Base-by-base conservation (phyloP, 495 filamentous ascomycete species). In the Penicillium steckii region DNA sequence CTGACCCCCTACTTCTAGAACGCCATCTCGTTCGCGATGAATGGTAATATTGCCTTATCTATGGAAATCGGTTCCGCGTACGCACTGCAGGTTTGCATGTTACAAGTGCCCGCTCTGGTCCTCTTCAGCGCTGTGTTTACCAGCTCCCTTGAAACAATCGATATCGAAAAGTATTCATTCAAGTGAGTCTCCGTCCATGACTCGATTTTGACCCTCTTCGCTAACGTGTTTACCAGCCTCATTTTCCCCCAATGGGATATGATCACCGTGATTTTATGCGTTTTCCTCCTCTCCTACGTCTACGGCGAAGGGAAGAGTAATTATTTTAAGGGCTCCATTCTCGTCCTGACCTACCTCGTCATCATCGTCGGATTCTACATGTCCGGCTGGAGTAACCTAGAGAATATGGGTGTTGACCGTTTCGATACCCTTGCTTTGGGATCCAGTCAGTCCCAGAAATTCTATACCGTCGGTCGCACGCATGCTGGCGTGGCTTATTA, bases 181-280 rank as follows among this genome's bases (percentile, higher is more conserved):
- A 85, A 75, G 80, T 85, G 74, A 69, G 75, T 67, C 2, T 37
- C 21, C 42, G 15, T 37, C n/a, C 15, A n/a, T 1, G 25, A 3
- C 8, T n/a, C 8, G 22, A 25, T 19, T 19, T 17, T n/a, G 3
- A 48, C 21, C 19, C 13, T 19, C 23, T 13, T 44, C 45, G 33
- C 59, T 61, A 22, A 62, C 43, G 23, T 4, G 23, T 3, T 1
- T 32, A n/a, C 27, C 68, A 91, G 82, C 40, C 81, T 99, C 4
- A 90, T 99, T 19, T 99, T 99, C 72, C 95, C 94, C 7, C 94
- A 97, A 66, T 99, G 94, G 94, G 94, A 99, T 64, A 91, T 99
- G 88, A 85, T 97, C 30, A 95, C 91, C 23, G 93, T 97, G 33
- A 97, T 97, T 48, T 80, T 99, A 43, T 97, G 95, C 65, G 93